Conservation (phyloP, 352 stramenopile genomes). For the Globisporangium orthogonon region DNA sequence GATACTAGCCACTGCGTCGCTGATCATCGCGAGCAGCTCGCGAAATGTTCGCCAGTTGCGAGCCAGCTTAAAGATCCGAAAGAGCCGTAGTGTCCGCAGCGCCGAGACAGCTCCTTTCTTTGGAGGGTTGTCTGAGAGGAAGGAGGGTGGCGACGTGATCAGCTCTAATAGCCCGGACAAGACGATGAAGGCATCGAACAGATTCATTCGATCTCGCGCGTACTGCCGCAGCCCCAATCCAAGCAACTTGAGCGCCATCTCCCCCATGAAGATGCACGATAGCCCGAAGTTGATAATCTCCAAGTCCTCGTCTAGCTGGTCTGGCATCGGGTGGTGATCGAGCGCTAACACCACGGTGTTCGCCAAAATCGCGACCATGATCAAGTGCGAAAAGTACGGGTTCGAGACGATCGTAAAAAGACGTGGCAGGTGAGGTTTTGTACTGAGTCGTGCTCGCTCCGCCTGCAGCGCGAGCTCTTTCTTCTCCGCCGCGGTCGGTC, state of each 20-base stretch:
- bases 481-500: conserved; percentile 23
- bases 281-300: conserved; percentile 80
- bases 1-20: conserved; percentile 88
- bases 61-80: conserved; percentile 93
- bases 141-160: conserved; percentile 56
- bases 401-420: conserved; percentile 60
- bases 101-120: conserved; percentile 74
- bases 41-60: conserved; percentile 89
- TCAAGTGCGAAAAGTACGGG: conserved; percentile 43
- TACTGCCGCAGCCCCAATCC: conserved; percentile 77
- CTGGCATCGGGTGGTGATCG: conserved; percentile 78
- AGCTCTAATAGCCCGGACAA: conserved; percentile 69
- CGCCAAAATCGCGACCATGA: conserved; percentile 74
- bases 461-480: conserved; percentile 23
- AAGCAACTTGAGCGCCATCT: conserved; percentile 83
- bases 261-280: conserved; percentile 62
- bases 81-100: conserved; percentile 87
- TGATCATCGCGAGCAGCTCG: conserved; percentile 90
- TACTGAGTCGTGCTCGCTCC: conserved; percentile 23
- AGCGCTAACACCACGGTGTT: conserved; percentile 80
- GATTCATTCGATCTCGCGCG: conserved; percentile 65
- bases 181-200: conserved; percentile 87
- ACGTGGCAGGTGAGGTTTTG: conserved; percentile 23
- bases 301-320: conserved; percentile 36
- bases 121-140: conserved; percentile 42